Evolutionary conservation across 2,329 filamentous ascomycete genomes (phyloP), one percentile per base, ranked within the genome.

Genomic region (Fusarium subglutinans): DNA sequence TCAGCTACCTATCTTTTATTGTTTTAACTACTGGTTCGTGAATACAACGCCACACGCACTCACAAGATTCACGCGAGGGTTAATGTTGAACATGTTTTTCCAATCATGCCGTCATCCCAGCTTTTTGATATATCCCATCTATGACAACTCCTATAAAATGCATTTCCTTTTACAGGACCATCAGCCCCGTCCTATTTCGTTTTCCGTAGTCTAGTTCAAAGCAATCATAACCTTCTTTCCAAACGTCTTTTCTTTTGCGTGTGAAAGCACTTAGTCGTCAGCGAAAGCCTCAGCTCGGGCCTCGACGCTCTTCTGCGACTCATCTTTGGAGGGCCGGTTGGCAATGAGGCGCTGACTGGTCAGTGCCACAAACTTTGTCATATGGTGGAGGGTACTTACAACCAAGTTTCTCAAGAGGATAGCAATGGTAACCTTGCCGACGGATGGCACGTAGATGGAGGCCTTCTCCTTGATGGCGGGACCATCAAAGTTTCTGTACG

Each of bases 381-480:
- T 12, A 53, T 63, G 28, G 24, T 43, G 24, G 20, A 57, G 40
- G 62, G 24, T 6, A 89, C 92, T 84, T 85, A 96, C 94, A 80
- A 98, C 88, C 41, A 98, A 84, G 80, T 99, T 99, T 64, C 96
- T 88, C 79, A 98, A 86, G 66, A 99, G 85, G 40, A 98, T 92
- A 22, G 96, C 94, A 81, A 98, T 98, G 1, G 96, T 99, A 54
- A 98, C 96, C 86, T 98, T 99, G 77, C 96, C 96, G 76, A 98
- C 97, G 0, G 96, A 96, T 4, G 96, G 96, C 24, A 98, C 95
- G 79, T 98, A 99, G 79, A 99, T 97, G 10, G 94, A 95, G 5
- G 96, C 96, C 86, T 95, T 97, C 82, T 98, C 93, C 85, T 98
- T 98, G 76, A 98, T 91, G 54, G 93, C 93, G 0, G 93, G 91